Evolutionary conservation across 2,329 filamentous ascomycete genomes (phyloP).

Genomic region (Ceratocystis papillata): DNA sequence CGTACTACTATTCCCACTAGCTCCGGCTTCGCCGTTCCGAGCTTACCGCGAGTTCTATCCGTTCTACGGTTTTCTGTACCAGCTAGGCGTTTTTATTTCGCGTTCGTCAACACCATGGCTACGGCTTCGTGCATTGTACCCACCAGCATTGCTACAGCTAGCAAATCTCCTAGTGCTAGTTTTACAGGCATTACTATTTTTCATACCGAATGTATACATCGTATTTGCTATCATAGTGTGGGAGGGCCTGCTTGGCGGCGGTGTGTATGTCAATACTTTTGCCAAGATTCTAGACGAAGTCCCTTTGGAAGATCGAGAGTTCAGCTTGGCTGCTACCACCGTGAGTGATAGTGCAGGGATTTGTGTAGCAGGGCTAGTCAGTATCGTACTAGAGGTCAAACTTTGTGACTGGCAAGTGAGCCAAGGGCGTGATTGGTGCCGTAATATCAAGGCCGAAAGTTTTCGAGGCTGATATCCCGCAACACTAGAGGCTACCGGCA

Average conservation of each 20-base stretch:
- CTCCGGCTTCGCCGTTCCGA: constrained; percentile 57
- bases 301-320: constrained; percentile 68
- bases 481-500: background rate
- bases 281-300: constrained; percentile 84
- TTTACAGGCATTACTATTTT: constrained; percentile 65
- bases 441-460: constrained; percentile 37
- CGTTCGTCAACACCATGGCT: constrained; percentile 82
- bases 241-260: constrained; percentile 83
- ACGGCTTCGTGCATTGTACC: constrained; percentile 68
- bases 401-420: constrained; percentile 75
- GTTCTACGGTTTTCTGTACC: constrained; percentile 88
- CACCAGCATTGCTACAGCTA: constrained; percentile 72
- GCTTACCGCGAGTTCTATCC: constrained; percentile 85
- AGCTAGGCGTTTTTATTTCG: constrained; percentile 88
- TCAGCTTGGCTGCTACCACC: constrained; percentile 77
- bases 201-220: constrained; percentile 77
- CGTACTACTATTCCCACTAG: constrained; percentile 75
- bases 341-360: constrained; percentile 90
- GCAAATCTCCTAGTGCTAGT: constrained; percentile 64
- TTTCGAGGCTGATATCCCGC: background rate
- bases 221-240: constrained; percentile 80
- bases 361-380: constrained; percentile 72
- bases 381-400: constrained; percentile 70
- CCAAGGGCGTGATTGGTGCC: constrained; percentile 68
- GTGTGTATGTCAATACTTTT: constrained; percentile 94